A percentile compares a stretch with the other conserved stretches of the same genome.
These are phyloP conservation scores for Neofusicoccum sp. DNA, from an alignment of 2,329 filamentous ascomycete genomes.

Conservation along the genomic window DNA sequence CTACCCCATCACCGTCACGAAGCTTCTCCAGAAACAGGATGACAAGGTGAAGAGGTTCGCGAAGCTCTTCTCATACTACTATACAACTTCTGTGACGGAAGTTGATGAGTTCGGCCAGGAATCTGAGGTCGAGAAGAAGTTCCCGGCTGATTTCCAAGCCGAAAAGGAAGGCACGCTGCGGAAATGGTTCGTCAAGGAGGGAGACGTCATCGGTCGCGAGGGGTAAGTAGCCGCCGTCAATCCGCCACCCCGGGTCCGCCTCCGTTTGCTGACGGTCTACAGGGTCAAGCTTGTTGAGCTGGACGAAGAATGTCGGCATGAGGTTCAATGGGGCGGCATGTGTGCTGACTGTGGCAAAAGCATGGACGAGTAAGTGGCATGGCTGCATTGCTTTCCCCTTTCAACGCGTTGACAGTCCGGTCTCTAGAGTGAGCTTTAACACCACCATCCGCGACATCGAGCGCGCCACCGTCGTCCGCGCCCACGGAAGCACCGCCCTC, in stretches of 20 bases:
- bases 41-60: constrained; percentile 75
- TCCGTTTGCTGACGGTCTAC: constrained; percentile 17
- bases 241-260: not conserved
- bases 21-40: constrained; percentile 73
- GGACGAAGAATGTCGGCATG: constrained; percentile 87
- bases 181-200: constrained; percentile 70
- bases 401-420: not conserved
- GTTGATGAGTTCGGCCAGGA: constrained; percentile 72
- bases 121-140: constrained; percentile 65
- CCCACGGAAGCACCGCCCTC: constrained; percentile 84
- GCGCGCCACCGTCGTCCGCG: constrained; percentile 90
- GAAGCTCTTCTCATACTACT: constrained; percentile 82
- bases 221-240: constrained; percentile 6
- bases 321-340: constrained; percentile 85
- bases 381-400: not conserved
- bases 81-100: constrained; percentile 69
- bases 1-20: constrained; percentile 91
- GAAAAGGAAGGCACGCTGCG: constrained; percentile 77
- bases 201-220: constrained; percentile 49
- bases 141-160: constrained; percentile 77
- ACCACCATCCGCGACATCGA: constrained; percentile 75
- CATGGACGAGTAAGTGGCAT: constrained; percentile 70
- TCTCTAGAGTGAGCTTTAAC: constrained; percentile 68
- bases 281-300: constrained; percentile 67
- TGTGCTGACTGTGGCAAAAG: constrained; percentile 93